Evolutionary conservation across 352 stramenopile genomes (phyloP).

Genomic region (Pythium rhizo-oryzae): DNA sequence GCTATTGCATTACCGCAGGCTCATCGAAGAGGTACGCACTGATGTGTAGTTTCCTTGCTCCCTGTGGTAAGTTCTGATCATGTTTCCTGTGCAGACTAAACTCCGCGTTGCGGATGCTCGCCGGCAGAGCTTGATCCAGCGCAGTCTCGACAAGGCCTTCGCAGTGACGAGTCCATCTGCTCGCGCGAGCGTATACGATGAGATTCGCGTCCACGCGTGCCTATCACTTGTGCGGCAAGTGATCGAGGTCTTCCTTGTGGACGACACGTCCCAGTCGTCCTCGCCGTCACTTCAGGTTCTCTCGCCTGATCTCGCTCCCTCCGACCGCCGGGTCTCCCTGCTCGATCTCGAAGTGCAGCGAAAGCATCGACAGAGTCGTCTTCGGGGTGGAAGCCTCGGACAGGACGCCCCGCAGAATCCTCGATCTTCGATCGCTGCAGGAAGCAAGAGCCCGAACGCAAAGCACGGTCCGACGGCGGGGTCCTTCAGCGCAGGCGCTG

Average conservation of each 20-base stretch:
- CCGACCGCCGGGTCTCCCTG: slow-evolving; percentile 45
- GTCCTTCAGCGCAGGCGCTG: slow-evolving; percentile 10
- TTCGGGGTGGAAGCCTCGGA: slow-evolving; percentile 36
- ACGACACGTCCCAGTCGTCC: slow-evolving; percentile 34
- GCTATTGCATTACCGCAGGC: slow-evolving; percentile 51
- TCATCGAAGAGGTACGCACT: slow-evolving; percentile 37
- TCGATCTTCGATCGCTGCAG: slow-evolving; percentile 18
- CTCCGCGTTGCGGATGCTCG: slow-evolving; percentile 4
- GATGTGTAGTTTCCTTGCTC: neutral
- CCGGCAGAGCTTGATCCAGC: slow-evolving; percentile 28
- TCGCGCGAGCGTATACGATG: slow-evolving; percentile 36
- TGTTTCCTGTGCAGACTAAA: slow-evolving; percentile 23
- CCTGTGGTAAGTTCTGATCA: neutral
- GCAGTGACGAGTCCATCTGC: neutral
- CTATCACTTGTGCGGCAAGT: slow-evolving; percentile 53
- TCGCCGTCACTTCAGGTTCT: slow-evolving; percentile 36
- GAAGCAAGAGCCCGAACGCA: slow-evolving; percentile 32
- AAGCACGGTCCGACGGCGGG: slow-evolving; percentile 15
- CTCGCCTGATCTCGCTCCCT: slow-evolving; percentile 46
- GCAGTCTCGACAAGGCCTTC: slow-evolving; percentile 24
- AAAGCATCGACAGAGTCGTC: slow-evolving; percentile 45
- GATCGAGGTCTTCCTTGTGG: slow-evolving; percentile 62
- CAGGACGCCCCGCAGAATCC: slow-evolving; percentile 3
- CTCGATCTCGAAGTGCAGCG: slow-evolving; percentile 61
- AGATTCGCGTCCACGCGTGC: slow-evolving; percentile 60